Percentiles rank a stretch among this genome's conserved stretches.
phyloP scores from a whole-genome alignment of 495 filamentous ascomycete genomes.

The Patellaria atrata region DNA sequence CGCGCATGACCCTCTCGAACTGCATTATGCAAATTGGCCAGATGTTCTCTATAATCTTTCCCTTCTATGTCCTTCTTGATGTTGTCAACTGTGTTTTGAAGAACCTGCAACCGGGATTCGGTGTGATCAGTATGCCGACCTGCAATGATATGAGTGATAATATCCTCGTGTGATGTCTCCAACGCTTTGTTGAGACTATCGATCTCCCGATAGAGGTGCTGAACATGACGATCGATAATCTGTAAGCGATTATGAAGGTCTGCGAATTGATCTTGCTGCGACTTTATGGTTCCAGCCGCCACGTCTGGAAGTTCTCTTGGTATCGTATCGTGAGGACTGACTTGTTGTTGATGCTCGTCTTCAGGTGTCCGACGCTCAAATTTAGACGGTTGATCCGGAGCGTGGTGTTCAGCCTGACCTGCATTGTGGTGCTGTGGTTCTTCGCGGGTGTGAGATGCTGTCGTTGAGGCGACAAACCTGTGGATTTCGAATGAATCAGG shows the following conservation, averaged over 20 bases:
- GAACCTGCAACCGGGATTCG: too few species aligned
- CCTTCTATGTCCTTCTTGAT: conserved; percentile 54
- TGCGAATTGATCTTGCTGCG: conserved; percentile 48
- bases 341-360: conserved; percentile 26
- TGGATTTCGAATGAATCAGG: conserved; percentile 91
- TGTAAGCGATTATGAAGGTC: conserved; percentile 75
- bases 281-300: conserved; percentile 35
- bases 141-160: conserved; percentile 33
- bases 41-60: conserved; percentile 56
- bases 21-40: conserved; percentile 55
- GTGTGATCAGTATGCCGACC: conserved; percentile 39
- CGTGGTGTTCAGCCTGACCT: conserved; percentile 27
- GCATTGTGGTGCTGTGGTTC: conserved; percentile 15
- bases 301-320: conserved; percentile 26
- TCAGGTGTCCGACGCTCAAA: conserved; percentile 2
- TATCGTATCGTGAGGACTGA: conserved; percentile 20
- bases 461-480: conserved; percentile 53
- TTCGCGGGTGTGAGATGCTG: conserved; percentile 20
- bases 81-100: conserved; percentile 31
- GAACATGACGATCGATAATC: conserved; percentile 54
- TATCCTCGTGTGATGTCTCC: conserved; percentile 35
- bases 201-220: conserved; percentile 52
- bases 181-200: conserved; percentile 44
- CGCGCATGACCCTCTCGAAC: conserved; percentile 58
- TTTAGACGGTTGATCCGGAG: conserved; percentile 21